Evolutionary conservation across 2,329 filamentous ascomycete genomes (phyloP).

Genomic region (Teratosphaeria nubilosa): DNA sequence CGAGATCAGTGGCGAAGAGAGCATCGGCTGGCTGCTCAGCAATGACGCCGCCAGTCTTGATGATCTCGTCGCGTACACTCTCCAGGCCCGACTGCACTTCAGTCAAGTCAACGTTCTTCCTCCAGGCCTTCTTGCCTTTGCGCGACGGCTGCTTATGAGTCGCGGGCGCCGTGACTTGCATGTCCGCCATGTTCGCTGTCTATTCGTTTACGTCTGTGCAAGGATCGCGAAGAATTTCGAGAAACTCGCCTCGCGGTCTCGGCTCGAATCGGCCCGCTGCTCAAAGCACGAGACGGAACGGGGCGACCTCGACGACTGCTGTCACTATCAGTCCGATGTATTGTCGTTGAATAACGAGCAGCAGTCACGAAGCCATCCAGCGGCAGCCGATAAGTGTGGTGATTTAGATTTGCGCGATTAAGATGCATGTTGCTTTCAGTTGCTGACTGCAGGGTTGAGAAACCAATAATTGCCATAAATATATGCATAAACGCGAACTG

Average conservation of each 20-base stretch:
- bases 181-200: slow-evolving; percentile 29
- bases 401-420: too few relatives aligned
- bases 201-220: background rate
- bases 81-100: slow-evolving; percentile 76
- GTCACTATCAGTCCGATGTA: too few relatives aligned
- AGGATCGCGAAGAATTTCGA: background rate
- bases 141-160: slow-evolving; percentile 82
- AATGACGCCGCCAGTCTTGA: slow-evolving; percentile 70
- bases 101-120: slow-evolving; percentile 92
- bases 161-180: slow-evolving; percentile 52
- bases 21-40: slow-evolving; percentile 72
- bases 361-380: too few relatives aligned
- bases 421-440: too few relatives aligned
- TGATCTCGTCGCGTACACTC: slow-evolving; percentile 77
- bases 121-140: slow-evolving; percentile 98
- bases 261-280: background rate
- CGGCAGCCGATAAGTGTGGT: too few relatives aligned
- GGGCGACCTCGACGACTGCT: too few relatives aligned
- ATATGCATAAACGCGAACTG: too few relatives aligned
- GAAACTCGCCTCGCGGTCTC: background rate
- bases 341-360: too few relatives aligned
- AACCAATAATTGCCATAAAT: too few relatives aligned
- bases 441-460: too few relatives aligned
- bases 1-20: slow-evolving; percentile 74
- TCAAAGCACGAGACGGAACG: background rate